A percentile compares a stretch with the other conserved stretches of the same genome.
Evolutionary conservation across 805 yeast genomes (phyloP).

Genomic region (Ogataea nitratoaversa): DNA sequence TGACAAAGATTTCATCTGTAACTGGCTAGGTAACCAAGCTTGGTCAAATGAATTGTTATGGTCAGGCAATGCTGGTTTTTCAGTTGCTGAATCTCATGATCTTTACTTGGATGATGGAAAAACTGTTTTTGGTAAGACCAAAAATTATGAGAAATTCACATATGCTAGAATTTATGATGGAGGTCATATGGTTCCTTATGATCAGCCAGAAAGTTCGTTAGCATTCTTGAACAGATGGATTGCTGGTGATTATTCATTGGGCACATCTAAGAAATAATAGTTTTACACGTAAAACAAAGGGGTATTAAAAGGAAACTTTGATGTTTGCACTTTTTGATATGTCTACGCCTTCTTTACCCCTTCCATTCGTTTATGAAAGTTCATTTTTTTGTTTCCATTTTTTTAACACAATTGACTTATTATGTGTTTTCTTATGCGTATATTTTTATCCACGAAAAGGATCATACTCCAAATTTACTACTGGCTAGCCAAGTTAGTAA

Average conservation of each 20-base stretch:
- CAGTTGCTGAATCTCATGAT: slow-evolving; percentile 23
- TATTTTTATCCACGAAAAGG: no score
- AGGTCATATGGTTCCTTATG: slow-evolving; percentile 91
- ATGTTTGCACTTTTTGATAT: no score
- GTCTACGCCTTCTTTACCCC: no score
- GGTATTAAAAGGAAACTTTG: no score
- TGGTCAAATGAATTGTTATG: slow-evolving; percentile 72
- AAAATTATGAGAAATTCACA: slow-evolving; percentile 65
- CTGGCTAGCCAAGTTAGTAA: no score
- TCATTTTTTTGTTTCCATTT: no score
- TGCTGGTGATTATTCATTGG: slow-evolving; percentile 44
- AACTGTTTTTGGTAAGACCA: slow-evolving; percentile 63
- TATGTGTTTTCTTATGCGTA: no score
- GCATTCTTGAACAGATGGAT: slow-evolving; percentile 77
- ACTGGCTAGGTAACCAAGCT: slow-evolving; percentile 87
- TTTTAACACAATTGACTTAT: no score
- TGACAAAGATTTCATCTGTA: slow-evolving; percentile 88
- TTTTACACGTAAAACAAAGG: no score
- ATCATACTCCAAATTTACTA: no score
- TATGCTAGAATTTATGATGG: slow-evolving; percentile 76
- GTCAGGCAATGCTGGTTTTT: slow-evolving; percentile 39
- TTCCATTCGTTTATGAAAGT: no score
- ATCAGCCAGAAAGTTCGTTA: slow-evolving; percentile 72
- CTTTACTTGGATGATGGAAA: slow-evolving; percentile 28
- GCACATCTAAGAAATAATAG: slow-evolving; percentile 19